phyloP scores from a whole-genome alignment of 169 alveolate species.

The Plasmodium ovale region DNA sequence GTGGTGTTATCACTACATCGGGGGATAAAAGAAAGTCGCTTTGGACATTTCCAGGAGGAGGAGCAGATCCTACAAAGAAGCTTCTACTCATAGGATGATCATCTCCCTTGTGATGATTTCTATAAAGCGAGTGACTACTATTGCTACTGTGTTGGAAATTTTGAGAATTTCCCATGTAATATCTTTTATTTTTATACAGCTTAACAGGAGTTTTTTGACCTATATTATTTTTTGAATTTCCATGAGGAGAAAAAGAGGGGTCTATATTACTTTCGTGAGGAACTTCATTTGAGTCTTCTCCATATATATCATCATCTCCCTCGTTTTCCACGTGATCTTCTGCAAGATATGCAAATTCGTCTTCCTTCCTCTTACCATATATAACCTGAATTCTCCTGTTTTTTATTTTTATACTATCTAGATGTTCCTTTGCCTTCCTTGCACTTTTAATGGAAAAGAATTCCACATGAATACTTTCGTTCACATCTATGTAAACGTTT shows the following conservation, averaged over 20 bases:
- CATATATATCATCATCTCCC: background rate
- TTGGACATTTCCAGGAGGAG: background rate
- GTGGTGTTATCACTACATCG: too few relatives aligned
- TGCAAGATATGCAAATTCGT: background rate
- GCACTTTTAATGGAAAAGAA: constrained; percentile 19
- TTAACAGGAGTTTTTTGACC: constrained; percentile 16
- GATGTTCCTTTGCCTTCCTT: constrained; percentile 37
- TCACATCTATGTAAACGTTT: constrained; percentile 25
- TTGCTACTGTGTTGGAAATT: background rate
- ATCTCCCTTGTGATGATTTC: background rate
- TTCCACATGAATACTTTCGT: constrained; percentile 40
- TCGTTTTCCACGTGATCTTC: background rate
- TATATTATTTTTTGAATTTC: background rate
- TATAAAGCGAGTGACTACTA: background rate
- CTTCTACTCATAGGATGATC: background rate
- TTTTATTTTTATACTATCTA: constrained; percentile 50
- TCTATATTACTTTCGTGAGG: background rate
- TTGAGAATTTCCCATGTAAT: constrained; percentile 14
- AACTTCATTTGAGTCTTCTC: background rate
- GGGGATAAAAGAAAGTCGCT: background rate
- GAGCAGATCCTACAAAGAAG: too few relatives aligned
- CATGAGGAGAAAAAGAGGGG: background rate
- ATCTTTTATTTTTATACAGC: constrained; percentile 46
- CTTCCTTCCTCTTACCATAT: constrained; percentile 13
- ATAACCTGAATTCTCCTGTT: constrained; percentile 60